Base-by-base conservation (phyloP, 306 rosid species). In the Vigna reflexopilosa region DNA sequence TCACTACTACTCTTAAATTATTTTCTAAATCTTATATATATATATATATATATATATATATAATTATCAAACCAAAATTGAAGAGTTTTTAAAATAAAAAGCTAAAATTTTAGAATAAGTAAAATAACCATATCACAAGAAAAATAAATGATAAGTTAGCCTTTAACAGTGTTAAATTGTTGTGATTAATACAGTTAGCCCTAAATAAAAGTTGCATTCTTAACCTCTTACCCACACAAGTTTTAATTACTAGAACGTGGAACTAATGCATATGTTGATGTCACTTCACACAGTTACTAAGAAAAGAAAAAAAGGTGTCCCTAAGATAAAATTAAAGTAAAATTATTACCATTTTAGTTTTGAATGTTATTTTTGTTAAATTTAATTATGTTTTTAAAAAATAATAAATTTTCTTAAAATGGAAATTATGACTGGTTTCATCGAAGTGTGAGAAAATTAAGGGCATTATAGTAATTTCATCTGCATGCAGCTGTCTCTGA, bases 401-500 rank as follows among this genome's bases (percentile, higher is more conserved):
- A 55, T 3, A 55, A 19, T 7, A 20, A 20, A 2, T 10, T 9
- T 20, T 22, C n/a, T 26, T 58, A 24, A 14, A 59, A 59, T 59
- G 14, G 14, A 59, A 59, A 13, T 0, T 13, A 59, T 59, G 30
- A 26, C 0, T 58, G 4, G 12, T 24, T 13, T 26, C 13, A 2
- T 28, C 28, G 4, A 6, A 11, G 65, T 26, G 1, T 58, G 40
- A 2, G 13, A 59, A 59, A n/a, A 28, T 14, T 1, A 62, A 82
- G 87, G 89, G 85, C 4, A 69, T 1, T 72, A 15, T 13, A 20
- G 90, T 88, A 30, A 87, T 64, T 44, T 30, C 11, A 34, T 0
- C 67, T 9, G 0, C 2, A 8, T 55, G 9, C 13, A 56, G 72
- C 59, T 77, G 75, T 66, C 77, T 24, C 62, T 22, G 75, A 75